Evolutionary conservation across 2,329 filamentous ascomycete species (phyloP), one percentile per base, ranked within the genome.

Genomic region (Aspergillus japonicus): DNA sequence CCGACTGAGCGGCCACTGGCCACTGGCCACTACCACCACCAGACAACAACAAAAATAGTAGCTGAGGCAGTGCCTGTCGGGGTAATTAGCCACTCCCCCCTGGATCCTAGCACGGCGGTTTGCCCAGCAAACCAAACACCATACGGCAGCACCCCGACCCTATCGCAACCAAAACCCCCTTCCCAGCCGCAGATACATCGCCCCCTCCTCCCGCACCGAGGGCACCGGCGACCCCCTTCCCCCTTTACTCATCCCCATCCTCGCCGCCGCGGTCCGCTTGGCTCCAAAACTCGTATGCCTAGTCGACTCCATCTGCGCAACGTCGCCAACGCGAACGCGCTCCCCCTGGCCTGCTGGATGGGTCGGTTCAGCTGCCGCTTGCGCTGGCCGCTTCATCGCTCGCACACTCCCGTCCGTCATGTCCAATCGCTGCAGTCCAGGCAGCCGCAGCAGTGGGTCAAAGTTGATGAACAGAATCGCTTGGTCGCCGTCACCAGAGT

Each of bases 401-500:
- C 39, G 39, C 16, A 44, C 39, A 16, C 39, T 19, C 39, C 47
- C 33, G 21, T 51, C 50, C 16, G 58, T 42, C 50, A 59, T 47
- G 24, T 56, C 50, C 47, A 69, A 39, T 4, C 54, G 60, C 48
- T 56, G 54, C 21, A 69, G 59, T 5, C 66, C 66, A 3, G 71
- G 64, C 31, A 76, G 67, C 42, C 67, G 67, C 47, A 77, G 70
- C 3, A 66, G 61, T 0, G 76, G 76, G 60, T 78, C 76, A 58
- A 78, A 78, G 54, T 71, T 77, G 57, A 78, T 70, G 44, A 78
- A 67, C 8, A 78, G 63, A 23, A 78, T 66, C 3, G 74, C 72
- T 48, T 73, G 66, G 31, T 74, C 64, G 6, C 57, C 64, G 3
- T 58, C 56, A 2, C 60, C 48, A 2, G 69, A 56, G 5, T 64